Conservation (phyloP, 2,329 filamentous ascomycete genomes). For the Hymenoscyphus infarciens region DNA sequence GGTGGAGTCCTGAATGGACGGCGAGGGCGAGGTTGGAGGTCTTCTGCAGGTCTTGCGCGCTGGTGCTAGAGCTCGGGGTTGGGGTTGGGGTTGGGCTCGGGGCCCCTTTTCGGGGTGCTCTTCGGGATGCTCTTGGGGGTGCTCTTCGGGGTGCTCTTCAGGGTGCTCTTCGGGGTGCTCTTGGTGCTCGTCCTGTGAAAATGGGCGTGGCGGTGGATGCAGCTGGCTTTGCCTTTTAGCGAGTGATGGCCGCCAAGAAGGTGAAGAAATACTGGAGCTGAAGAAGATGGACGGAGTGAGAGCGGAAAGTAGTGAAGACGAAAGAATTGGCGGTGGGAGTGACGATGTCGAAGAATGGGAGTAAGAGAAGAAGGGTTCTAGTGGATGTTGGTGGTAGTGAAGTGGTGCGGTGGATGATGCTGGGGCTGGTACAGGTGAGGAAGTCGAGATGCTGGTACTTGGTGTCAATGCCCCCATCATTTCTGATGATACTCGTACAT, state of each 20-base stretch:
- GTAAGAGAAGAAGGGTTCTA: background rate
- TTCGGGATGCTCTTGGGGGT: too few species aligned
- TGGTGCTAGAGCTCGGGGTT: background rate
- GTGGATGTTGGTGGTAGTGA: background rate
- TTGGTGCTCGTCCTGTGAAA: background rate
- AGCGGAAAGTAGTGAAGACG: background rate
- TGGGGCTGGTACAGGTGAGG: background rate
- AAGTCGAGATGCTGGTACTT: background rate
- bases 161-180: too few species aligned
- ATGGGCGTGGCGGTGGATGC: background rate
- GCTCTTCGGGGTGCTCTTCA: too few species aligned
- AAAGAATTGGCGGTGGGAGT: background rate
- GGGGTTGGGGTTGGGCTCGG: too few species aligned
- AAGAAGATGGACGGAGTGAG: background rate
- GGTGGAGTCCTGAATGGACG: too few species aligned
- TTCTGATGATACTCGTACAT: background rate
- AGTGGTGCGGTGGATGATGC: background rate
- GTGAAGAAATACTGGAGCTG: background rate
- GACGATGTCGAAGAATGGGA: background rate
- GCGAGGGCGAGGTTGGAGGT: too few species aligned
- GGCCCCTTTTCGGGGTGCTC: background rate
- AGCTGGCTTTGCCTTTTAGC: too few species aligned
- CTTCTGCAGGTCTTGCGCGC: background rate
- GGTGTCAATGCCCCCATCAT: background rate
- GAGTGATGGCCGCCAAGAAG: background rate